Conservation (phyloP, 1,139 yeast genomes). For the Candida freyschussii region DNA sequence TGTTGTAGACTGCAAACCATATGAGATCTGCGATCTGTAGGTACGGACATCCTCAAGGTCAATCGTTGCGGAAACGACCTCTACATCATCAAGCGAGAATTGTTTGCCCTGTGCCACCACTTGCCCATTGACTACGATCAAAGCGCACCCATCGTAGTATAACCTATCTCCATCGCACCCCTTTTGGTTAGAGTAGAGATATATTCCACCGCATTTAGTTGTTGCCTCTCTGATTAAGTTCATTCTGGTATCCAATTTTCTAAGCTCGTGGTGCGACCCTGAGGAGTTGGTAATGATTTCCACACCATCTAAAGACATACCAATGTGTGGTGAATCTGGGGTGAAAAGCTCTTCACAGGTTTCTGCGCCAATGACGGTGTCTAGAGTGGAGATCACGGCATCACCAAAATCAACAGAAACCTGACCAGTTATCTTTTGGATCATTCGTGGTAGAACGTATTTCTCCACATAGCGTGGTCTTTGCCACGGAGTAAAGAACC, state of each 20-base stretch:
- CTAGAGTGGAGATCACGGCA: slow-evolving; percentile 76
- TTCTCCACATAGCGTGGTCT: slow-evolving; percentile 70
- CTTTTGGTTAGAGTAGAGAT: slow-evolving; percentile 86
- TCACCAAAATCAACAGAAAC: slow-evolving; percentile 76
- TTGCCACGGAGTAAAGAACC: slow-evolving; percentile 94
- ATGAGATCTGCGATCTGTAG: slow-evolving; percentile 67
- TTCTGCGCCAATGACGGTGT: slow-evolving; percentile 89
- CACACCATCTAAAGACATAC: slow-evolving; percentile 90
- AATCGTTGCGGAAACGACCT: slow-evolving; percentile 88
- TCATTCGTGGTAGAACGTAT: slow-evolving; percentile 62
- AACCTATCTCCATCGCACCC: slow-evolving; percentile 98
- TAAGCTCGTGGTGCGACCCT: slow-evolving; percentile 93
- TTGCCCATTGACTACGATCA: slow-evolving; percentile 86
- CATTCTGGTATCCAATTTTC: slow-evolving; percentile 82
- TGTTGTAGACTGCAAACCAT: slow-evolving; percentile 67
- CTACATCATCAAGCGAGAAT: slow-evolving; percentile 84
- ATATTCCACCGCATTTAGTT: slow-evolving; percentile 92
- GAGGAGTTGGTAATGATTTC: slow-evolving; percentile 93
- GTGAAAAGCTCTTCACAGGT: slow-evolving; percentile 97
- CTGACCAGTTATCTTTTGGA: slow-evolving; percentile 63
- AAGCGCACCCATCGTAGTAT: slow-evolving; percentile 95
- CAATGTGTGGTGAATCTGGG: slow-evolving; percentile 91
- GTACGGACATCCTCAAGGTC: slow-evolving; percentile 88
- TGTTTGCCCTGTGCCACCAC: slow-evolving; percentile 93
- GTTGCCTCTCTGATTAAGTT: slow-evolving; percentile 88